phyloP scores from a whole-genome alignment of 805 yeast species.

The Ogataea angusta region DNA sequence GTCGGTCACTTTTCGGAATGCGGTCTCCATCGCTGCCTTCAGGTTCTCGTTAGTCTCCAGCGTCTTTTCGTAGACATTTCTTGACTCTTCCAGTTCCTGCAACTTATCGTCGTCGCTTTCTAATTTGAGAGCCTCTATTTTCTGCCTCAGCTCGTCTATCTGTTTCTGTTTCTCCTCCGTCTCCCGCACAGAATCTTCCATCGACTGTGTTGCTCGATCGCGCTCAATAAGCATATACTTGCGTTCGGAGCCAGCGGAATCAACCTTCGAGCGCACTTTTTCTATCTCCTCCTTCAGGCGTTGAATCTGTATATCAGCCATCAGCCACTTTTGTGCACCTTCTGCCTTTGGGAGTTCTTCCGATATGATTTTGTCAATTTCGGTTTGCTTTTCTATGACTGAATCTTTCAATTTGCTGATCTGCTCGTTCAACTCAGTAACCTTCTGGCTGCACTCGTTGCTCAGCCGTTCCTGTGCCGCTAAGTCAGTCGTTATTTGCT shows the following conservation, averaged over 20 bases:
- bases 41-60: slow-evolving; percentile 13
- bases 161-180: slow-evolving; percentile 21
- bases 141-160: slow-evolving; percentile 4
- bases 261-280: slow-evolving; percentile 40
- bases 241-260: slow-evolving; percentile 53
- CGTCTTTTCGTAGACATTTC: slow-evolving; percentile 8
- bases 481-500: slow-evolving; percentile 45
- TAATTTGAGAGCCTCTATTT: slow-evolving; percentile 8
- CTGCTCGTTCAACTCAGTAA: slow-evolving; percentile 18
- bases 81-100: slow-evolving; percentile 9
- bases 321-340: slow-evolving; percentile 24
- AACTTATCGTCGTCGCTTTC: slow-evolving; percentile 1
- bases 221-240: slow-evolving; percentile 63
- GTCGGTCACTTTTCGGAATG: slow-evolving; percentile 20
- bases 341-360: slow-evolving; percentile 23
- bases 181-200: slow-evolving; percentile 40
- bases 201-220: slow-evolving; percentile 48
- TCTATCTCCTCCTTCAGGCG: slow-evolving; percentile 45
- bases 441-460: slow-evolving; percentile 25
- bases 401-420: slow-evolving; percentile 7
- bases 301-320: slow-evolving; percentile 41
- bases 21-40: slow-evolving; percentile 12
- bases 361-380: slow-evolving; percentile 20
- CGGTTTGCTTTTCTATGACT: slow-evolving; percentile 28
- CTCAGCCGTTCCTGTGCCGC: slow-evolving; percentile 37